Evolutionary conservation across 208 protist genomes (phyloP).

Genomic region (Leishmania tarentolae): DNA sequence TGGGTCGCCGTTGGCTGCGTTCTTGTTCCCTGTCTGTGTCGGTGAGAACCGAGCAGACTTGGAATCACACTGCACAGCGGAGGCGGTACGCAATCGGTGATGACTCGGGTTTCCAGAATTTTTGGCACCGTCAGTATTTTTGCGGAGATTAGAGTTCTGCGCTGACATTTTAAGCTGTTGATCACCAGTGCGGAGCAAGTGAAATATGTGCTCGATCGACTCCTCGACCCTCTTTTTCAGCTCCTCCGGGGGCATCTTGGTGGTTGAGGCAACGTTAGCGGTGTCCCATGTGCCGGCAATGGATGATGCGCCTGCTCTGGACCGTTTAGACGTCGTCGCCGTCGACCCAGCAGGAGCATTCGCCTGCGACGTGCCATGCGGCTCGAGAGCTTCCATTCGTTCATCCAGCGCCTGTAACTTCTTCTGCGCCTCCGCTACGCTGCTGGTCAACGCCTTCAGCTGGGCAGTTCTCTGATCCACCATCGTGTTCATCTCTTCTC

Average conservation of each 20-base stretch:
- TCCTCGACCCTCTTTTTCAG: constrained; percentile 72
- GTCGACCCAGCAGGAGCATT: neutral
- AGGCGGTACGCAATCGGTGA: neutral
- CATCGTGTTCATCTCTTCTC: constrained; percentile 88
- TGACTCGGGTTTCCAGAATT: neutral
- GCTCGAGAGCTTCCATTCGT: constrained; percentile 57
- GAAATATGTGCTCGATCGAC: constrained; percentile 72
- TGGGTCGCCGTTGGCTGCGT: neutral
- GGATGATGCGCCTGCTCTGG: neutral
- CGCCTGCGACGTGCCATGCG: constrained; percentile 4
- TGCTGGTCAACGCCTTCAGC: constrained; percentile 78
- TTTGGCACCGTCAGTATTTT: neutral
- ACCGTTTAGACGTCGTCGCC: neutral
- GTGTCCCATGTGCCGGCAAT: neutral
- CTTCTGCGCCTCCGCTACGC: constrained; percentile 76
- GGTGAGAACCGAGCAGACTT: neutral
- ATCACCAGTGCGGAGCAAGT: constrained; percentile 51
- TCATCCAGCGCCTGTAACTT: constrained; percentile 79
- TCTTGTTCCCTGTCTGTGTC: neutral
- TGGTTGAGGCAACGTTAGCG: neutral
- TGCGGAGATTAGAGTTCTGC: neutral
- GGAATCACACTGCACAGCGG: neutral
- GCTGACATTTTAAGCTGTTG: constrained; percentile 41
- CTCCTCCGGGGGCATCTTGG: constrained; percentile 56
- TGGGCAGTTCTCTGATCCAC: constrained; percentile 80